Base-by-base conservation (phyloP, 331 rosid species). In the Quercus tomentella region DNA sequence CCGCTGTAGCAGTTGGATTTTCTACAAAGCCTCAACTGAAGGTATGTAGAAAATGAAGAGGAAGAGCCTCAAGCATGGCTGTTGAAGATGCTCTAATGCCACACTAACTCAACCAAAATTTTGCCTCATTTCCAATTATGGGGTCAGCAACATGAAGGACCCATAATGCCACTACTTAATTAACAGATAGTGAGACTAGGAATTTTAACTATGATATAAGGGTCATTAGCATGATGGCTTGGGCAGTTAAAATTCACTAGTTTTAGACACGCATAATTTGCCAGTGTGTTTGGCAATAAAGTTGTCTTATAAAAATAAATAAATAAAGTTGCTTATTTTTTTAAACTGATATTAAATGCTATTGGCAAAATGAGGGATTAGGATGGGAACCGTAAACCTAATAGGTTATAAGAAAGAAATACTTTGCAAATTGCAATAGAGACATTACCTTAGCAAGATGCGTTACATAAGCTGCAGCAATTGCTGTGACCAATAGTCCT, bases 401-500 rank as follows among this genome's bases (percentile, higher is more conserved):
- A 61, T 12, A 4, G 35, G 17, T 12, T 25, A 30, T 17, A 56
- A 70, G 23, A 41, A 28, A 52, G 23, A 73, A 63, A 9, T 25
- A 25, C 26, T 25, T 25, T 25, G 49, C 2, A 18, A 5, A 2
- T 5, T 10, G 12, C 61, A 17, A 16, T 54, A 37, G 1, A 2
- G 51, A 3, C 7, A 51, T 23, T 85, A 94, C 98, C 97, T 95
- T 92, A 33, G 97, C 98, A 80, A 92, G 92, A 61, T 90, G 83
- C 7, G 98, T 92, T 35, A 92, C 97, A 81, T 92, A 95, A 45
- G 96, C 83, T 77, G 97, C 98, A 79, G 97, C 96, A 62, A 92
- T 65, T 41, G 93, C 97, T 22, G 98, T 92, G 77, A 77, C 89
- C 75, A 95, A 76, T 58, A 95, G 88, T 76, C 98, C 97, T 17